Evolutionary conservation across 2,329 filamentous ascomycete genomes (phyloP).

Genomic region (Chalara sp.): DNA sequence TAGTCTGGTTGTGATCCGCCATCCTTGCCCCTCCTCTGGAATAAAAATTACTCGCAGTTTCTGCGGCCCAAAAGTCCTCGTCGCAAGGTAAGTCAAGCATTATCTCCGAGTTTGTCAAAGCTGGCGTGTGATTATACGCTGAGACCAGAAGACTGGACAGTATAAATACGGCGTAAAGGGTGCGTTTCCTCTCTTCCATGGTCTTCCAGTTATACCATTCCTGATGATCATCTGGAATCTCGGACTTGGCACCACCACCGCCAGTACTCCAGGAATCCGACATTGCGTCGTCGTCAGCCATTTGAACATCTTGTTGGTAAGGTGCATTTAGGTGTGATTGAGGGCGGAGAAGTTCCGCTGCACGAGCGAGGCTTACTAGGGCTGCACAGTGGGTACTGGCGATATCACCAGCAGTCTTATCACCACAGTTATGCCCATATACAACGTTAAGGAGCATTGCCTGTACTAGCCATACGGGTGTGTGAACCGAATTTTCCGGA

Average conservation of each 20-base stretch:
- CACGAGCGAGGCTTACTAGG: constrained; percentile 82
- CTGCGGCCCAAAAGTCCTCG: constrained; percentile 82
- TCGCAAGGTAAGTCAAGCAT: constrained; percentile 84
- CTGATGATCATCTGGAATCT: constrained; percentile 50
- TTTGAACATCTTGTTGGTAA: constrained; percentile 35
- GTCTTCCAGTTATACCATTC: constrained; percentile 89
- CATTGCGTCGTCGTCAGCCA: constrained; percentile 51
- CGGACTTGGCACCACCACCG: constrained; percentile 38
- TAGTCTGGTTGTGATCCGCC: constrained; percentile 63
- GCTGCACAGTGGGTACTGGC: constrained; percentile 88
- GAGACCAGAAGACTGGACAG: constrained; percentile 86
- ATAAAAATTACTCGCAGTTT: constrained; percentile 75
- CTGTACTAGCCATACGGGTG: constrained; percentile 91
- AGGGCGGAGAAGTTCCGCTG: constrained; percentile 66
- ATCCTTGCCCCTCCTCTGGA: constrained; percentile 66
- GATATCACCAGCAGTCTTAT: constrained; percentile 85
- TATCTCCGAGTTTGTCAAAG: constrained; percentile 91
- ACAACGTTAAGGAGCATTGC: constrained; percentile 95
- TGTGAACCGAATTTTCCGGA: constrained; percentile 59
- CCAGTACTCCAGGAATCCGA: constrained; percentile 42
- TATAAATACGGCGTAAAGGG: constrained; percentile 84
- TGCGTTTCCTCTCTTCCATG: constrained; percentile 85
- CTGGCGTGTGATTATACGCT: constrained; percentile 87
- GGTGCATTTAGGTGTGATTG: constrained; percentile 15
- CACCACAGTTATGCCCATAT: constrained; percentile 90